Percentiles rank a stretch among this genome's conserved stretches.
phyloP scores from a whole-genome alignment of 1,284 basidiomycete genomes.

The Inonotus hispidus region DNA sequence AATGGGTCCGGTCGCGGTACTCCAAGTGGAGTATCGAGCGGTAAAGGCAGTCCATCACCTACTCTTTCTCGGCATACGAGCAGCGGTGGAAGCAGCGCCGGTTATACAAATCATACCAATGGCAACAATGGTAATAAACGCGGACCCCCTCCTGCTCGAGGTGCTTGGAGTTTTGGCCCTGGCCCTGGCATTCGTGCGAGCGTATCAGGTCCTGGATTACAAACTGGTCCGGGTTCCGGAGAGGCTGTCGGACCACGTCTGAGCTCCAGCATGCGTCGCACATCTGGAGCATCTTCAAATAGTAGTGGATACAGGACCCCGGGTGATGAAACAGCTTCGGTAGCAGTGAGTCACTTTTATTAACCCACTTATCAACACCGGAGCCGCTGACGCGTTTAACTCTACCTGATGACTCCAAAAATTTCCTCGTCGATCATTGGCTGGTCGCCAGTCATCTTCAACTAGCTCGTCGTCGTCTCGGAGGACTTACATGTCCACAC shows the following conservation, averaged over 20 bases:
- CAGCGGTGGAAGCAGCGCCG: conserved; percentile 10
- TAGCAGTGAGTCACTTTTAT: conserved; percentile 49
- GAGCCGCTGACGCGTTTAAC: conserved; percentile 10
- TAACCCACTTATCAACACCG: conserved; percentile 20
- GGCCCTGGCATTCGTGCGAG: conserved; percentile 32
- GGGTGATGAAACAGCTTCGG: conserved; percentile 68
- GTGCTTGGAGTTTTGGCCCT: conserved; percentile 65
- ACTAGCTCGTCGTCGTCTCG: conserved; percentile 76
- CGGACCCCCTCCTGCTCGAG: conserved; percentile 40
- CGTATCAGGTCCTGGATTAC: conserved; percentile 25
- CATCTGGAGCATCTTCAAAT: conserved; percentile 39
- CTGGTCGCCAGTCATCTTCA: conserved; percentile 42
- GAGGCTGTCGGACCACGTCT: conserved; percentile 60
- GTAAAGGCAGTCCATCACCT: conserved; percentile 13
- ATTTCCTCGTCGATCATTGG: conserved; percentile 10
- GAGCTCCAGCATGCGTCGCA: conserved; percentile 42
- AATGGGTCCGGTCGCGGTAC: not conserved
- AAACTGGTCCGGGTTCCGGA: conserved; percentile 18
- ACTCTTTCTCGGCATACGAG: conserved; percentile 14
- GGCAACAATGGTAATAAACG: conserved; percentile 28
- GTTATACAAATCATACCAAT: conserved; percentile 14
- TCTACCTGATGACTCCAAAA: conserved; percentile 8
- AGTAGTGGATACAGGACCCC: conserved; percentile 55
- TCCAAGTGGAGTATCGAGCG: conserved; percentile 8
- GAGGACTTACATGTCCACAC: conserved; percentile 62